Base-by-base conservation (phyloP, 148 eudicot genomes). In the Rhododendron molle region DNA sequence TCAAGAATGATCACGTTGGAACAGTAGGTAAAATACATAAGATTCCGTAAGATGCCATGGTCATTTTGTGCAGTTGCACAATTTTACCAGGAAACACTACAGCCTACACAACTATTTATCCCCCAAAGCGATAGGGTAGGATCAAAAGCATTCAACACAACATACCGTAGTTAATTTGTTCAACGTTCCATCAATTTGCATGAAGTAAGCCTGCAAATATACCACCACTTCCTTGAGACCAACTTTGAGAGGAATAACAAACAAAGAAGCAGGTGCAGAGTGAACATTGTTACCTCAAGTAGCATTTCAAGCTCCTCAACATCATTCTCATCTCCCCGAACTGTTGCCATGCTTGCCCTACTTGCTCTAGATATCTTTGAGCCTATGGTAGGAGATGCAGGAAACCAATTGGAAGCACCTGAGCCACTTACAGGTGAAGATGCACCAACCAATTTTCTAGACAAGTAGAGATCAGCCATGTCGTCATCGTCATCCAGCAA, bases 301-400 rank as follows among this genome's bases (percentile, higher is more conserved):
- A 94, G 87, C 95, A 92, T 92, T 88, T 94, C 96, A 78, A 94
- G 95, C 82, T 92, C 96, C 86, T 94, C 96, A 44, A 94, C 93
- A 84, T 94, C 96, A 90, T 94, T 88, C 73, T 92, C 96, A 46
- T 94, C 94, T 72, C 91, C 92, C 89, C 89, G 94, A 87, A 71
- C 88, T 56, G 93, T 91, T 58, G 84, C 85, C 76, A 91, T 65
- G 85, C 95, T 94, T 28, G 95, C 95, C 87, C 95, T 89, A 84
- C 96, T 94, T 44, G 93, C 93, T 89, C 89, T 90, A 21, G 94
- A 93, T 88, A 91, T 91, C 84, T 83, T 94, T 54, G 96, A 94
- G 54, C 88, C 91, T 72, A 91, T 87, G 32, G 93, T 94, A 47
- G 95, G 96, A 7, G 96, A 94, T 56, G 85, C 85, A 36, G 87